Conservation (phyloP, 1,284 basidiomycete genomes). For the Cutaneotrichosporon cavernicola region DNA sequence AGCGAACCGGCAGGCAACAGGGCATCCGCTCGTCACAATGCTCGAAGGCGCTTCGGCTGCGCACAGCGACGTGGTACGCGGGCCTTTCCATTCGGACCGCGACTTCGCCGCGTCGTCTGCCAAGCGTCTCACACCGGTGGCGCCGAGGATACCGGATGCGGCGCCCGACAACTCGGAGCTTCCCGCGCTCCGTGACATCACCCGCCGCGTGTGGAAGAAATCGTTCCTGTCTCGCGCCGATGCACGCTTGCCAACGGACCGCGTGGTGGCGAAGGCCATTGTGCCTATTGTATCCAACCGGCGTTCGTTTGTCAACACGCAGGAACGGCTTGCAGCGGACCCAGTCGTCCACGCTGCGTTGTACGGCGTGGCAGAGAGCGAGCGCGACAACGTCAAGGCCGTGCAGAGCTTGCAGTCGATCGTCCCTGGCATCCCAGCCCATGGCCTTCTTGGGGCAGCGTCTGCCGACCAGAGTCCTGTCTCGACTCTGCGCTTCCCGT, state of each 20-base stretch:
- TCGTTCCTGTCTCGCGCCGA: slow-evolving; percentile 78
- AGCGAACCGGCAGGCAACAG: slow-evolving; percentile 58
- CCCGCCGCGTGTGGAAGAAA: slow-evolving; percentile 63
- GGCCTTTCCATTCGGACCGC: slow-evolving; percentile 52
- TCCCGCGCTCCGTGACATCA: slow-evolving; percentile 58
- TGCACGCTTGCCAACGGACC: slow-evolving; percentile 77
- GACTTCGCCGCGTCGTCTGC: slow-evolving; percentile 58
- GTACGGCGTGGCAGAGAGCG: slow-evolving; percentile 76
- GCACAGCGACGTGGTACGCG: slow-evolving; percentile 47
- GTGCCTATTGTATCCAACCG: slow-evolving; percentile 67
- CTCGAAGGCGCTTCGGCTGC: slow-evolving; percentile 24
- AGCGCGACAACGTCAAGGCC: slow-evolving; percentile 64
- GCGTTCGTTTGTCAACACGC: slow-evolving; percentile 73
- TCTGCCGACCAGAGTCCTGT: slow-evolving; percentile 73
- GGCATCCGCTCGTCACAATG: slow-evolving; percentile 38
- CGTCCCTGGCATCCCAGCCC: slow-evolving; percentile 64
- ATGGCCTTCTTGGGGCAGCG: slow-evolving; percentile 70
- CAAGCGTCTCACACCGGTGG: slow-evolving; percentile 48
- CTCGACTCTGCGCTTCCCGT: slow-evolving; percentile 87
- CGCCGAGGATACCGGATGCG: slow-evolving; percentile 48
- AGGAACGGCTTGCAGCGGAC: slow-evolving; percentile 58
- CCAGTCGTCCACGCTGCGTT: slow-evolving; percentile 70
- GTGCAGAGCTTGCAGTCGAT: slow-evolving; percentile 58
- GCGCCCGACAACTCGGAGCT: slow-evolving; percentile 15
- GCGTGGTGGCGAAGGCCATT: slow-evolving; percentile 81